phyloP scores from a whole-genome alignment of 148 eudicot genomes.

The Chenopodium suecicum region DNA sequence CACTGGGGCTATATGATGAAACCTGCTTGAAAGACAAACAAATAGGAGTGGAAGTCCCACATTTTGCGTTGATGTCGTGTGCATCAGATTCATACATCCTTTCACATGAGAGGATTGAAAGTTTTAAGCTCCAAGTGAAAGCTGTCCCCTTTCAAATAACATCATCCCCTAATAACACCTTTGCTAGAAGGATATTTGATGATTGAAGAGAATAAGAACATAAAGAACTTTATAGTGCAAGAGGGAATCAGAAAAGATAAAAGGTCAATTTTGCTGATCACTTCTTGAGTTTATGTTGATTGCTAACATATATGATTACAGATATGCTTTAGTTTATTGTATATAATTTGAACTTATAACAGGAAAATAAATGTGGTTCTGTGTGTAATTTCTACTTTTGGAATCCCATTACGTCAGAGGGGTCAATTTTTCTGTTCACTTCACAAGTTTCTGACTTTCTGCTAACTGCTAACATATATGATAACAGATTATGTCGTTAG shows the following conservation, averaged over 20 bases:
- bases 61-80: background rate
- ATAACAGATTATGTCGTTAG: background rate
- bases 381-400: constrained; percentile 2
- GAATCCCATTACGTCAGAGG: constrained; percentile 3
- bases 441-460: background rate
- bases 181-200: constrained; percentile 28
- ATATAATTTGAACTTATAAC: background rate
- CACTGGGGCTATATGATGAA: constrained; percentile 25
- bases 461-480: background rate
- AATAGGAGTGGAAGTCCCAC: background rate
- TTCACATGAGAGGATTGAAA: constrained; percentile 27
- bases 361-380: background rate
- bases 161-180: constrained; percentile 52
- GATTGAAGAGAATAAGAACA: constrained; percentile 35
- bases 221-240: constrained; percentile 38
- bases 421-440: constrained; percentile 20
- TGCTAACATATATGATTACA: constrained; percentile 2
- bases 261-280: background rate
- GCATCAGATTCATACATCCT: constrained; percentile 31
- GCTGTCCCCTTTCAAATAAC: constrained; percentile 25
- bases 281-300: background rate
- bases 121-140: constrained; percentile 14
- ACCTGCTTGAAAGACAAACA: constrained; percentile 22
- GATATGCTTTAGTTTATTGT: background rate
- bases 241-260: constrained; percentile 43